Evolutionary conservation across 768 basidiomycete genomes (phyloP).

Genomic region (Leucocoprinus sp.): DNA sequence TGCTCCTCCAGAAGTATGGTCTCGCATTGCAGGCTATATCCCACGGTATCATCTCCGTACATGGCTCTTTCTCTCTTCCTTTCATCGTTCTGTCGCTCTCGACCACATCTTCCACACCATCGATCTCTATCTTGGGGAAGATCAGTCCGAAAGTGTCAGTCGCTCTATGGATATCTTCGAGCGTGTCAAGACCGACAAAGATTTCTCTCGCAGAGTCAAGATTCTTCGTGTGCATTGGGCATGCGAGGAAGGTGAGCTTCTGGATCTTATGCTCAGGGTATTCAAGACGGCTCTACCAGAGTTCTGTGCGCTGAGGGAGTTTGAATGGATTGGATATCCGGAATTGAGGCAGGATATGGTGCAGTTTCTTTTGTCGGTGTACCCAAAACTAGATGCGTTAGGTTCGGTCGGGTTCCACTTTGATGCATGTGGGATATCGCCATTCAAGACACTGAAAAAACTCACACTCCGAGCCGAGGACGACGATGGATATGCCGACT

Average conservation of each 20-base stretch:
- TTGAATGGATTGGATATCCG: slow-evolving; percentile 75
- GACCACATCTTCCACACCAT: slow-evolving; percentile 60
- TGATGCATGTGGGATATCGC: slow-evolving; percentile 61
- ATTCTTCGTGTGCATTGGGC: slow-evolving; percentile 60
- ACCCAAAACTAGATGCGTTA: slow-evolving; percentile 44
- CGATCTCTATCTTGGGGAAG: slow-evolving; percentile 62
- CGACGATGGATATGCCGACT: slow-evolving; percentile 63
- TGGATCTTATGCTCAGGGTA: slow-evolving; percentile 55
- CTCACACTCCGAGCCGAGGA: slow-evolving; percentile 66
- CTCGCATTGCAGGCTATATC: slow-evolving; percentile 50
- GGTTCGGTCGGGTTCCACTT: slow-evolving; percentile 74
- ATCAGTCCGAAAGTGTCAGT: slow-evolving; percentile 45
- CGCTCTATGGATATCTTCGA: slow-evolving; percentile 62
- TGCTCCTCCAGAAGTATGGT: slow-evolving; percentile 61
- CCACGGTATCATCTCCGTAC: slow-evolving; percentile 61
- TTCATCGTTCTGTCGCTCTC: slow-evolving; percentile 57
- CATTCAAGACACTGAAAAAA: slow-evolving; percentile 49
- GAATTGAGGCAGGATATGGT: slow-evolving; percentile 65
- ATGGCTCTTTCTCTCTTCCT: slow-evolving; percentile 59
- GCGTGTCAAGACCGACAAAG: slow-evolving; percentile 51
- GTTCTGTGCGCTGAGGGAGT: slow-evolving; percentile 51
- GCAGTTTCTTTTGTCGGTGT: slow-evolving; percentile 43
- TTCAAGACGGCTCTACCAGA: slow-evolving; percentile 57
- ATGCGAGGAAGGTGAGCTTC: slow-evolving; percentile 60
- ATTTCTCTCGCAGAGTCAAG: slow-evolving; percentile 53